A percentile compares a stretch with the other conserved stretches of the same genome.
Conservation (phyloP, 305 asterid genomes). For the Fraxinus velutina region DNA sequence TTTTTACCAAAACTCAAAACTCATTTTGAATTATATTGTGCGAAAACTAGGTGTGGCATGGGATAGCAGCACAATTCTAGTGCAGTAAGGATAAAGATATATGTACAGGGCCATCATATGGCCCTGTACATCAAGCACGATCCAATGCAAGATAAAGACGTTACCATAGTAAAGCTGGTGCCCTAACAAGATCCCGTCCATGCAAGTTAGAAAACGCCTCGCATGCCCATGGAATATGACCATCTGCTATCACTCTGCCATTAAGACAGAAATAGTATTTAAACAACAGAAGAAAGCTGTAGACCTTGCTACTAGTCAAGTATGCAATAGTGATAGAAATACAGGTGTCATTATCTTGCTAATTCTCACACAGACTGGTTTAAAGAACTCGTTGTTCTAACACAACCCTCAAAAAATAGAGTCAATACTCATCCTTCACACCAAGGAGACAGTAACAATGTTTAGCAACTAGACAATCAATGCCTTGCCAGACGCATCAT, state of each 20-base stretch:
- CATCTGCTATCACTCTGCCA: constrained; percentile 96
- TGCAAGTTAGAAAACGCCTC: constrained; percentile 90
- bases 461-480: background rate
- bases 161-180: constrained; percentile 74
- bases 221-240: constrained; percentile 96
- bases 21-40: background rate
- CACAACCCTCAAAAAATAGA: background rate
- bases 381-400: background rate
- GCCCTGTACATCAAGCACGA: background rate
- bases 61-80: background rate
- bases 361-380: background rate
- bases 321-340: background rate
- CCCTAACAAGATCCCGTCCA: constrained; percentile 47
- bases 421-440: background rate
- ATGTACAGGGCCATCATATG: background rate
- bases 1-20: background rate
- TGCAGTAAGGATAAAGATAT: background rate
- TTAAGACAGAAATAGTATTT: constrained; percentile 22
- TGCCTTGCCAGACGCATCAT: background rate
- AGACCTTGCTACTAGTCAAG: constrained; percentile 8
- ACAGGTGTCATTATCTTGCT: background rate
- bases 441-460: background rate
- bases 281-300: background rate
- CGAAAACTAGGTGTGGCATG: background rate
- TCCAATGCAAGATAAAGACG: constrained; percentile 14